These are phyloP conservation scores for Aspergillus transmontanensis DNA, from an alignment of 2,329 filamentous ascomycete genomes.

Conservation along the genomic window DNA sequence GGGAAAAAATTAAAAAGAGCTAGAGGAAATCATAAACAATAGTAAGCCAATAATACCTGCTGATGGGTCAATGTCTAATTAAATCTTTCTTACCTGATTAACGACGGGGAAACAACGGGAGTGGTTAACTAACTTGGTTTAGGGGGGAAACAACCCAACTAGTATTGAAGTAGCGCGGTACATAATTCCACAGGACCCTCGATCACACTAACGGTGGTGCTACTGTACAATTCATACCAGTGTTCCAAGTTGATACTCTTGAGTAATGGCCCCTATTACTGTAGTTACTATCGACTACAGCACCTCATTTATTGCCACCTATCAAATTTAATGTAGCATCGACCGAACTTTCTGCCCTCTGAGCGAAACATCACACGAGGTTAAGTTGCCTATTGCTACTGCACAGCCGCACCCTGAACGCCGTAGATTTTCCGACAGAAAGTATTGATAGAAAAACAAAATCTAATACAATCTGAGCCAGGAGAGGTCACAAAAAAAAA, in stretches of 20 bases:
- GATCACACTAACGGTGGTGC: slow-evolving; percentile 5
- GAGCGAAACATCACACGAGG: neutral
- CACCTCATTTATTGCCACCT: slow-evolving; percentile 1
- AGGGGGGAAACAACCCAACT: neutral
- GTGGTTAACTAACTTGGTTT: neutral
- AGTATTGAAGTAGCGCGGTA: neutral
- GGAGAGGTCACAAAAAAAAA: neutral
- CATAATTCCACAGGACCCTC: slow-evolving; percentile 1
- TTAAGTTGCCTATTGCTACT: neutral
- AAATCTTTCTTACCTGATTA: slow-evolving; percentile 1
- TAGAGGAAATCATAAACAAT: slow-evolving; percentile 1
- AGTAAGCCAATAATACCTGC: neutral
- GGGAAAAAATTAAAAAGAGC: neutral
- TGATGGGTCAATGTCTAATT: slow-evolving; percentile 4
- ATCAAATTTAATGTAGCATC: neutral
- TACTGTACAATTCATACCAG: slow-evolving; percentile 12
- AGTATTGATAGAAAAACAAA: neutral
- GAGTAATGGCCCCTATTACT: neutral
- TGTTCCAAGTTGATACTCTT: slow-evolving; percentile 14
- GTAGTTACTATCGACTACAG: neutral
- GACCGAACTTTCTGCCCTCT: neutral
- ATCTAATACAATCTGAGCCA: neutral
- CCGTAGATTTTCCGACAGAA: neutral
- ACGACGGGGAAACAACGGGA: neutral
- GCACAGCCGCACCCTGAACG: neutral